Evolutionary conservation across 192 early-diverging fungal species (phyloP).

Genomic region (Coemansia sp.): DNA sequence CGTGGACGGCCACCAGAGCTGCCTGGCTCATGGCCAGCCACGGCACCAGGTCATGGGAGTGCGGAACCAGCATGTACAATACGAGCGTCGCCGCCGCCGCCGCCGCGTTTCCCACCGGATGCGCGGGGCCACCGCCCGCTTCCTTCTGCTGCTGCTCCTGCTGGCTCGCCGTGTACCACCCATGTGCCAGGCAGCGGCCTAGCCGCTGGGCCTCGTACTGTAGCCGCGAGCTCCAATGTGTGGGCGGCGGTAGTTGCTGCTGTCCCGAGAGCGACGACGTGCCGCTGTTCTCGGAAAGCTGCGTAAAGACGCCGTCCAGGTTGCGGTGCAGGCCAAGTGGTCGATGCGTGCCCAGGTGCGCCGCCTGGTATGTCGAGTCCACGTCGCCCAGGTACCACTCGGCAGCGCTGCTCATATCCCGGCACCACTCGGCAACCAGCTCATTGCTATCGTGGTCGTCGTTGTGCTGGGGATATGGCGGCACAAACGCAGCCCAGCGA

Average conservation of each 20-base stretch:
- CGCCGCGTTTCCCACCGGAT: neutral
- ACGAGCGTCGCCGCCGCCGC: constrained; percentile 18
- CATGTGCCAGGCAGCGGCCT: constrained; percentile 23
- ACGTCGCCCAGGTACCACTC: constrained; percentile 35
- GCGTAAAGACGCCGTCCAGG: constrained; percentile 26
- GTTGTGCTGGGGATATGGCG: neutral
- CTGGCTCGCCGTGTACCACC: constrained; percentile 35
- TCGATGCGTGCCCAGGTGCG: constrained; percentile 35
- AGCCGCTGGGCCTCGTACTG: constrained; percentile 20
- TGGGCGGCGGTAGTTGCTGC: neutral
- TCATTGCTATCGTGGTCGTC: too few relatives aligned
- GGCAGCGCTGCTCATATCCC: too few relatives aligned
- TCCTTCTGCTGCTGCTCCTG: constrained; percentile 31
- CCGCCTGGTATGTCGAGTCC: constrained; percentile 38
- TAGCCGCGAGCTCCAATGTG: constrained; percentile 35
- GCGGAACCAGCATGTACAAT: constrained; percentile 33
- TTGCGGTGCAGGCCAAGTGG: constrained; percentile 7
- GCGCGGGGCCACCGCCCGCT: neutral
- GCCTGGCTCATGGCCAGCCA: constrained; percentile 35
- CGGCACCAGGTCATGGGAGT: constrained; percentile 3
- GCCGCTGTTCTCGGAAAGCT: constrained; percentile 5
- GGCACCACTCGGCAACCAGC: too few relatives aligned
- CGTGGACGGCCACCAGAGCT: constrained; percentile 2
- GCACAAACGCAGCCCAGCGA: constrained; percentile 32
- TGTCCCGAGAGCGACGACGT: neutral